These are phyloP conservation scores for Lachnellula subtilissima DNA, from an alignment of 2,329 filamentous ascomycete species.

Conservation along the genomic window DNA sequence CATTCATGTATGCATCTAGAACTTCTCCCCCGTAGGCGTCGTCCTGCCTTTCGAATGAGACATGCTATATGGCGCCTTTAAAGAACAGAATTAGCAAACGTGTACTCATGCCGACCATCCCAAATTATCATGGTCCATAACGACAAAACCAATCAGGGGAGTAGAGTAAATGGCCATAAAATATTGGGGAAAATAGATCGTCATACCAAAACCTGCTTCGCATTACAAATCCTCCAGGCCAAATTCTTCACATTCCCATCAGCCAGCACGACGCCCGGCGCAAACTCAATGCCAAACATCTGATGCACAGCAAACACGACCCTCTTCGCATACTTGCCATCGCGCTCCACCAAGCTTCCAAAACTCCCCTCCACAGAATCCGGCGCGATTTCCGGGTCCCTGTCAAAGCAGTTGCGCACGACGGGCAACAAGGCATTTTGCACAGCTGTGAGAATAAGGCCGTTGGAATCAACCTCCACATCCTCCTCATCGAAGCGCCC, in stretches of 20 bases:
- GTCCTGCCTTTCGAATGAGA: constrained; percentile 29
- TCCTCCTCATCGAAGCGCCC: constrained; percentile 74
- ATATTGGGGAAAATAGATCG: constrained; percentile 35
- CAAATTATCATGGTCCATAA: too few species aligned
- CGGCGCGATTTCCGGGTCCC: constrained; percentile 86
- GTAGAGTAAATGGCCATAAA: constrained; percentile 2
- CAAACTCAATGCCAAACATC: constrained; percentile 97
- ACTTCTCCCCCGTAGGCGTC: constrained; percentile 24
- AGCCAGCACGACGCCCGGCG: constrained; percentile 83
- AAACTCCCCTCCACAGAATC: constrained; percentile 74
- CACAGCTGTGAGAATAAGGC: constrained; percentile 62
- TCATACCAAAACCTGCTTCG: constrained; percentile 82
- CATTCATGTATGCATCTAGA: not conserved
- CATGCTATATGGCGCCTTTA: constrained; percentile 31
- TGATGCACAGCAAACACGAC: constrained; percentile 92
- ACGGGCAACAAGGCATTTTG: constrained; percentile 76
- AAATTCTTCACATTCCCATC: constrained; percentile 88
- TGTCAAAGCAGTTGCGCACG: constrained; percentile 87
- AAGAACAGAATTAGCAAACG: constrained; percentile 1
- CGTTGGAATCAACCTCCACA: constrained; percentile 52
- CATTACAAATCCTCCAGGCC: constrained; percentile 91
- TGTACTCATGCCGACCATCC: too few species aligned
- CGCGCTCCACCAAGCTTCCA: constrained; percentile 76
- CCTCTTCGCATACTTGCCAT: constrained; percentile 81
- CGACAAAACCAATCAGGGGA: not conserved